These are phyloP conservation scores for Spergularia marina DNA, from an alignment of 148 eudicot genomes.

Conservation along the genomic window DNA sequence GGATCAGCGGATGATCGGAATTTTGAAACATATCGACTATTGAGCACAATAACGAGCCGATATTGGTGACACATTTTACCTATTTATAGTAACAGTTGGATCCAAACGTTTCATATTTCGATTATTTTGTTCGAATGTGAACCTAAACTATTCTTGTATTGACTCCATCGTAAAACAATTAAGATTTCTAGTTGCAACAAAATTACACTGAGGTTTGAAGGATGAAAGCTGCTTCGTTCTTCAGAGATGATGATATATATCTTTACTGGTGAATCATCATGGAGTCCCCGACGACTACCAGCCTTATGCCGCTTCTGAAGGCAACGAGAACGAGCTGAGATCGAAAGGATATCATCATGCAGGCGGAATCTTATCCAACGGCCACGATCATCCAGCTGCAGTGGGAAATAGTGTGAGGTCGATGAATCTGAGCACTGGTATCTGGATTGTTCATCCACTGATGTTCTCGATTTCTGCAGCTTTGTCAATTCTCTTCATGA, in stretches of 20 bases:
- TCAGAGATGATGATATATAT: slow-evolving; percentile 22
- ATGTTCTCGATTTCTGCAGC: slow-evolving; percentile 73
- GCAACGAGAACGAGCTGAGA: slow-evolving; percentile 19
- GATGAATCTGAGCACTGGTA: slow-evolving; percentile 38
- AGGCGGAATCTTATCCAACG: slow-evolving; percentile 36
- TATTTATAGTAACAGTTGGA: too few species aligned
- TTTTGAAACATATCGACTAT: too few species aligned
- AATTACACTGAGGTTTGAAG: neutral
- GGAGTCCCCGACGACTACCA: slow-evolving; percentile 55
- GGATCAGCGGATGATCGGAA: too few species aligned
- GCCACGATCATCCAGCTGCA: slow-evolving; percentile 32
- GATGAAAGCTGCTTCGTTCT: slow-evolving; percentile 39
- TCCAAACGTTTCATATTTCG: too few species aligned
- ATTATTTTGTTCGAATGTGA: too few species aligned
- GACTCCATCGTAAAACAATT: too few species aligned
- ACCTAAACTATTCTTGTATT: too few species aligned
- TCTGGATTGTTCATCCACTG: slow-evolving; percentile 42
- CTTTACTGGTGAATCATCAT: slow-evolving; percentile 34
- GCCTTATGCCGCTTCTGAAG: slow-evolving; percentile 44
- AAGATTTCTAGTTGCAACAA: too few species aligned
- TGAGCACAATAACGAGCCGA: too few species aligned
- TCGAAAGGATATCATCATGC: slow-evolving; percentile 17
- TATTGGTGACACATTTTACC: too few species aligned
- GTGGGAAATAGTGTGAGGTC: slow-evolving; percentile 38
- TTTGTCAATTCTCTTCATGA: slow-evolving; percentile 82